Base-by-base conservation (phyloP, 2,329 filamentous ascomycete genomes). In the Phoma sp. region DNA sequence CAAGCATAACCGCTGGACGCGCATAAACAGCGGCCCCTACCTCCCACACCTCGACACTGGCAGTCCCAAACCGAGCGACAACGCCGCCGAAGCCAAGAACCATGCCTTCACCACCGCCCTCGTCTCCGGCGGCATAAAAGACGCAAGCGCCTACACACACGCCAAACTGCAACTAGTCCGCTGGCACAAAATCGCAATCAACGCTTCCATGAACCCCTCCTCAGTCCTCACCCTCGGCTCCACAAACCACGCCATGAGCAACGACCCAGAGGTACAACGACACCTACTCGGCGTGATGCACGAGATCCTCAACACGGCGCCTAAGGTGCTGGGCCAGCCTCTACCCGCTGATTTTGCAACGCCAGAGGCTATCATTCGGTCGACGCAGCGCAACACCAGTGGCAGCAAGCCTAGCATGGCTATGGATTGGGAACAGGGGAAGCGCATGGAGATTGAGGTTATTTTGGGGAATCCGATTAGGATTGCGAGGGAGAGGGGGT, bases 181-280 rank as follows among this genome's bases (percentile, higher is more conserved):
- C 22, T 91, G 88, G 88, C 88, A 91, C 74, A 91, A 91, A 74
- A 84, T 91, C 58, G 88, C 86, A 65, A 90, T 91, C 78, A 91
- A 91, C 72, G 86, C 88, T 0, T 85, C 86, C 46, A 89, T 91
- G 82, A 91, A 91, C 75, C 88, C 88, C 0, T 87, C 85, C 0
- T 85, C 88, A 2, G 87, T 91, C 7, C 80, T 91, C 0, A 84
- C 83, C 1, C 85, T 86, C 12, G 86, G 87, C 1, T 77, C 81
- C 2, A 82, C 85, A 48, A 91, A 91, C 68, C 82, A 85, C 40
- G 82, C 84, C 58, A 90, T 91, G 85, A 80, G 85, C 5, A 74
- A 76, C 12, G 88, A 91, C 63, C 72, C 83, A 0, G 87, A 90
- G 67, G 76, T 91, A 35, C 80, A 83, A 39, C 72, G 74, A 21